These are phyloP conservation scores for Davidsoniella eucalypti DNA, from an alignment of 2,329 filamentous ascomycete genomes.

Conservation along the genomic window DNA sequence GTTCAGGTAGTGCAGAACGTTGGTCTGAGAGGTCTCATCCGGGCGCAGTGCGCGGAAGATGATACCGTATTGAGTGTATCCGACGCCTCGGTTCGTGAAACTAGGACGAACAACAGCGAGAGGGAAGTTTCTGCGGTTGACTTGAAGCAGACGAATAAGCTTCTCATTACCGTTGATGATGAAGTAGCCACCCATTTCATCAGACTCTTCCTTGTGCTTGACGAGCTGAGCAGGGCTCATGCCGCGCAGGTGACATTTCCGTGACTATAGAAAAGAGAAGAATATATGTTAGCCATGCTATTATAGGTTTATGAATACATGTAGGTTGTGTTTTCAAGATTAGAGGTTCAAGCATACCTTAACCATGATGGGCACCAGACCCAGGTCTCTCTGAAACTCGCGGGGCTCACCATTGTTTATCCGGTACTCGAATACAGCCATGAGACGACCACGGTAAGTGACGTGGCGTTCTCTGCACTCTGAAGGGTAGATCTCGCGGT, in stretches of 20 bases:
- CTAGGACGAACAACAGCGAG: constrained; percentile 86
- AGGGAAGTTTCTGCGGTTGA: constrained; percentile 84
- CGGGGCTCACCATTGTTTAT: constrained; percentile 76
- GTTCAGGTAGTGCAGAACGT: constrained; percentile 85
- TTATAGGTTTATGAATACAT: neutral
- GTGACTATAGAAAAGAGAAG: constrained; percentile 41
- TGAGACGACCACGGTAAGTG: constrained; percentile 76
- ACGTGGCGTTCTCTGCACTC: constrained; percentile 90
- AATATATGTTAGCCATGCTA: constrained; percentile 1
- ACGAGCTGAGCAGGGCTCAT: constrained; percentile 72
- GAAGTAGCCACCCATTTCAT: constrained; percentile 93
- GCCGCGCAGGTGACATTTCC: constrained; percentile 76
- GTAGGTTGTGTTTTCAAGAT: neutral
- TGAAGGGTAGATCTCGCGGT: constrained; percentile 73
- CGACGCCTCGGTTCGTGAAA: constrained; percentile 70
- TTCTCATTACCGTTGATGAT: constrained; percentile 97
- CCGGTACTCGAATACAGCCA: constrained; percentile 66
- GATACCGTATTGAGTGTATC: constrained; percentile 81
- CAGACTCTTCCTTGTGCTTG: constrained; percentile 78
- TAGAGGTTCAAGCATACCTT: constrained; percentile 38
- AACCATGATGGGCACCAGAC: constrained; percentile 84
- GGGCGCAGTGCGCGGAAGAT: constrained; percentile 82
- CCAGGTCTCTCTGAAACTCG: constrained; percentile 71
- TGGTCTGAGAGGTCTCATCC: constrained; percentile 97
- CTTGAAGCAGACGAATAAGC: constrained; percentile 78